Conservation (phyloP, 2,329 filamentous ascomycete genomes). For the Alternaria burnsii region DNA sequence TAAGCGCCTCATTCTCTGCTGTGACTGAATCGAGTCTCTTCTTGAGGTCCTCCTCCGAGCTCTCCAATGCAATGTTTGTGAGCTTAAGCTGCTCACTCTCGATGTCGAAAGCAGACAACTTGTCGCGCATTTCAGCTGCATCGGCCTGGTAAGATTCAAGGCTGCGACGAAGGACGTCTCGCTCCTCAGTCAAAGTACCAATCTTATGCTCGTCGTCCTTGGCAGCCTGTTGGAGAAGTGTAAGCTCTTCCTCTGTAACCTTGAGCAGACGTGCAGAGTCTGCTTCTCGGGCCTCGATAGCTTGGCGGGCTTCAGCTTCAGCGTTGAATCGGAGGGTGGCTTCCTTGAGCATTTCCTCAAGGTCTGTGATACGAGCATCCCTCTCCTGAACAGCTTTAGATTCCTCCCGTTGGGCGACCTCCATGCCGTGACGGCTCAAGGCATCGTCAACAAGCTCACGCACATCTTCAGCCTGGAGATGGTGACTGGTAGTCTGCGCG, state of each 20-base stretch:
- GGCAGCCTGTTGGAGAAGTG: conserved; percentile 54
- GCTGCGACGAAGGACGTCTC: conserved; percentile 50
- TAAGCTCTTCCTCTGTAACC: conserved; percentile 60
- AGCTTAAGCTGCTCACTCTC: conserved; percentile 68
- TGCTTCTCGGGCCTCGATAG: conserved; percentile 55
- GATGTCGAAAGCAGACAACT: conserved; percentile 60
- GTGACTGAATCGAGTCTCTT: conserved; percentile 63
- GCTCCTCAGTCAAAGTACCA: conserved; percentile 54
- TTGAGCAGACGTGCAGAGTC: conserved; percentile 56
- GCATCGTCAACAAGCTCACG: conserved; percentile 49
- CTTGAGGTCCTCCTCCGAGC: conserved; percentile 57
- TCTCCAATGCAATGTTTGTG: conserved; percentile 42
- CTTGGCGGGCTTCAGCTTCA: conserved; percentile 54
- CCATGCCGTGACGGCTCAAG: conserved; percentile 45
- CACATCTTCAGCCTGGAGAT: conserved; percentile 57
- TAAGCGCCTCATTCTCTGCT: conserved; percentile 67
- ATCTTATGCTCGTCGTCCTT: conserved; percentile 55
- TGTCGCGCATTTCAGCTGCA: conserved; percentile 59
- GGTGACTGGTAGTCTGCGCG: conserved; percentile 55
- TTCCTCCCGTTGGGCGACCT: conserved; percentile 42
- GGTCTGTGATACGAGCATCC: conserved; percentile 45
- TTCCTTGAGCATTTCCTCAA: conserved; percentile 48
- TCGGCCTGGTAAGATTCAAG: conserved; percentile 48
- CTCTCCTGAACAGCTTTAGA: conserved; percentile 42
- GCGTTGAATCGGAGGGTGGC: conserved; percentile 47